Base-by-base conservation (phyloP, 177 flowering plant species). In the Telopea speciosissima region DNA sequence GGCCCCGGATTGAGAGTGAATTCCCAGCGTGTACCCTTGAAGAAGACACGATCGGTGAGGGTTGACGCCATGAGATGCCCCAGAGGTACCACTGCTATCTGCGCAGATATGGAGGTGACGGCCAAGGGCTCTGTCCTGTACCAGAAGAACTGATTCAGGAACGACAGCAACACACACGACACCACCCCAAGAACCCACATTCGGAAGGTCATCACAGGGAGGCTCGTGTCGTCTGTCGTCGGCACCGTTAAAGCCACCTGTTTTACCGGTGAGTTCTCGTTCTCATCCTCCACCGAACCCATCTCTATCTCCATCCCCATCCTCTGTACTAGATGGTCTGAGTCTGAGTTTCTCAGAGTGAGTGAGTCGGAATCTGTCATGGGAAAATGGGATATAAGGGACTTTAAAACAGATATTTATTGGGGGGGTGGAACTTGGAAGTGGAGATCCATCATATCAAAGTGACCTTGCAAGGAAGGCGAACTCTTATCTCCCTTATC, bases 1-100 rank as follows among this genome's bases (percentile, higher is more conserved):
- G 79, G 79, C 0, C 82, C 82, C 12, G 80, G 82, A 66, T 80
- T 80, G 61, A 80, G 40, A 0, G 78, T 66, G 24, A 80, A 77
- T 17, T 45, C 68, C 60, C 23, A 63, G 4, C 67, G 23, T 12
- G 67, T n/a, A 42, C 75, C 77, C 59, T 65, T 33, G 24, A 65
- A 68, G 75, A 75, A 78, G 36, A 67, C 63, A 7, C 62, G 65
- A 8, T 58, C 28, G 0, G 83, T 76, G 11, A 81, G 68, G 10
- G 60, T 26, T 1, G 69, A 24, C 0, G 83, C 83, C 71, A 81
- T 63, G 45, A 79, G 73, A 33, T 70, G 81, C 8, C 81, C 83
- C 3, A 76, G 60, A 1, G 81, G 81, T 25, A 81, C 79, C 11
- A 72, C 77, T 5, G 75, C 83, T 16, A 81, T 68, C 69, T 78